Evolutionary conservation across 2,329 filamentous ascomycete species (phyloP), one percentile per base, ranked within the genome.

Genomic region (Tolypocladium inflatum): DNA sequence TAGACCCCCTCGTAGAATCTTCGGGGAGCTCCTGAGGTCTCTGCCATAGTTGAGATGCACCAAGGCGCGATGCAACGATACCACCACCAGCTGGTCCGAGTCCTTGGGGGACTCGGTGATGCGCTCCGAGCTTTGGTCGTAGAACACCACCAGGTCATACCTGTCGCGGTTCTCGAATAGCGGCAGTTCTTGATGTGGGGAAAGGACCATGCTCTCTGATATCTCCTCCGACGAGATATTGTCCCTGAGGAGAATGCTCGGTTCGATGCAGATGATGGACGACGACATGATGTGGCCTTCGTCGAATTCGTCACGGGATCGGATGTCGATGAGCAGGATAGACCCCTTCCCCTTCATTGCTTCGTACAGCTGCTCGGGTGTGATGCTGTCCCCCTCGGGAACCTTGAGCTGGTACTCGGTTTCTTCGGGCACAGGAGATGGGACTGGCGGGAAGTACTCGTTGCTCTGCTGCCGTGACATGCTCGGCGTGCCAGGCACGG

Each of bases 111-210:
- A 65, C 58, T 62, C 59, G 59, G 63, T 61, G 23, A 95, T 65
- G 62, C 76, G 63, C 72, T 81, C 59, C 67, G 89, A 78, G 69
- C 80, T 61, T 63, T 93, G 82, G 70, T 99, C 91, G 70, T 97
- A 96, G 66, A 95, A 94, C 0, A 99, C 89, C 13, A 99, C 82
- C 48, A 97, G 74, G 63, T 97, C 91, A 65, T 89, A 96, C 58
- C 88, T 80, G 62, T 92, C 81, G 17, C 87, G 82, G 58, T 84
- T 76, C 48, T 84, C 85, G 65, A 96, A 96, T 38, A 90, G 77
- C 2, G 79, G 74, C 63, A 89, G 86, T 70, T 99, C 94, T n/a
- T 79, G 73, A n/a, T 84, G 76, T 0, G 89, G 87, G 0, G 85
- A 87, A 7, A 94, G 72, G 2, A 91, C 79, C 65, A 92, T 79